Conservation (phyloP, 2,329 filamentous ascomycete species). For the Ophiocordyceps unilateralis region DNA sequence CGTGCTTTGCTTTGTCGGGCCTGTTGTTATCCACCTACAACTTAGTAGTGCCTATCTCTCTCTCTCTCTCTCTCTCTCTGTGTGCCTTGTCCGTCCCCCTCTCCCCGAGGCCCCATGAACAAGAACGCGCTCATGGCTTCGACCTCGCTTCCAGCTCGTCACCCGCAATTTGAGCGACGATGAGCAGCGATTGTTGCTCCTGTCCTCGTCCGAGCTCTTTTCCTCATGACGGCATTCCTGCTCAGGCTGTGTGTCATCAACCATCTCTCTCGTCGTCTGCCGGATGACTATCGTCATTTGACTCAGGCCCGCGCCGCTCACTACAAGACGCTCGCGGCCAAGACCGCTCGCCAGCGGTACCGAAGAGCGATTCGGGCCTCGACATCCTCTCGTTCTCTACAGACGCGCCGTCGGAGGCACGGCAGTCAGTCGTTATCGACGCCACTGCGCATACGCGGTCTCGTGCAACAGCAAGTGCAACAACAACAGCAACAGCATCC, state of each 20-base stretch:
- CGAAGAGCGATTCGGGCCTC: slow-evolving; percentile 18
- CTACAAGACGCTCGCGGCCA: slow-evolving; percentile 23
- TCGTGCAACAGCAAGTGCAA: neutral
- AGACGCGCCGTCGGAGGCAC: slow-evolving; percentile 11
- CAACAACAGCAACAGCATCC: too few relatives aligned
- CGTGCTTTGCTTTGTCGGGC: neutral
- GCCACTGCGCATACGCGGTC: neutral
- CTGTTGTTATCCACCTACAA: neutral
- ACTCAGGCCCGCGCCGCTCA: slow-evolving; percentile 18
- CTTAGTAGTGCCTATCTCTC: too few relatives aligned
- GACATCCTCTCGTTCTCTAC: slow-evolving; percentile 18
- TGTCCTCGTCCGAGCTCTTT: slow-evolving; percentile 5
- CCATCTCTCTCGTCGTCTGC: slow-evolving; percentile 26
- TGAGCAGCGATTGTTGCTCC: slow-evolving; percentile 5
- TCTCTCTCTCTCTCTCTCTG: too few relatives aligned
- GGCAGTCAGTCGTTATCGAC: slow-evolving; percentile 5
- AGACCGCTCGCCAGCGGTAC: slow-evolving; percentile 23
- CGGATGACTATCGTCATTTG: slow-evolving; percentile 25
- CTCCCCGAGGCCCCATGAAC: neutral
- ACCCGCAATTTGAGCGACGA: neutral
- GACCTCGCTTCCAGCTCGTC: neutral
- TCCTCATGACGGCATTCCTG: slow-evolving; percentile 29
- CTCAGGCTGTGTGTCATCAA: slow-evolving; percentile 28
- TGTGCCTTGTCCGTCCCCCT: too few relatives aligned
- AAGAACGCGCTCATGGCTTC: neutral